A percentile compares a stretch with the other conserved stretches of the same genome.
Evolutionary conservation across 2,329 filamentous ascomycete species (phyloP).

Genomic region (Raffaelea ambrosiae): DNA sequence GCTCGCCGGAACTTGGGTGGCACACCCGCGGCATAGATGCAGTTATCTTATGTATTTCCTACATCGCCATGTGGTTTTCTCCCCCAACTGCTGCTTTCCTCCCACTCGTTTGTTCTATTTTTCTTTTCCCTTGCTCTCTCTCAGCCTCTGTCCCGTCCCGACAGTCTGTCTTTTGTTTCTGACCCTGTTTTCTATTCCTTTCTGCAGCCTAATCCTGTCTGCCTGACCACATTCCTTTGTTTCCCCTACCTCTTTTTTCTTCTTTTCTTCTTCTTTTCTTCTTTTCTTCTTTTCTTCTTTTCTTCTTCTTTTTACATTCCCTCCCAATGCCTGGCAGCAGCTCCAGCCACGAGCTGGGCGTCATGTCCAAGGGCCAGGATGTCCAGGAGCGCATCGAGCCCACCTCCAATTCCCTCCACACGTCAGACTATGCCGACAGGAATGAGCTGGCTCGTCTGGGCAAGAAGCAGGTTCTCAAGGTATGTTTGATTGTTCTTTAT

Average conservation of each 20-base stretch:
- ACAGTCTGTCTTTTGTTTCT: background rate
- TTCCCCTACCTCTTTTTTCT: background rate
- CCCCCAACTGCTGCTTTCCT: no score
- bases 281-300: background rate
- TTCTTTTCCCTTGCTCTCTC: background rate
- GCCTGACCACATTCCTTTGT: no score
- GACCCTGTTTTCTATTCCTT: background rate
- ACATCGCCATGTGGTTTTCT: no score
- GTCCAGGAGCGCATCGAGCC: background rate
- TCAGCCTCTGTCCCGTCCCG: no score
- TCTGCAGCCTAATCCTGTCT: no score
- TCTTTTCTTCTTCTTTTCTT: background rate
- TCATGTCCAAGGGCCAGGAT: slow-evolving; percentile 1
- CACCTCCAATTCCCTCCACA: background rate
- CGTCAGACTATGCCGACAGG: background rate
- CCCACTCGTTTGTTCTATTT: background rate
- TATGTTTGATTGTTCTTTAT: no score
- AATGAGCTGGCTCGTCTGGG: background rate
- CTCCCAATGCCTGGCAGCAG: slow-evolving; percentile 3
- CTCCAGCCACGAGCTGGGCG: slow-evolving; percentile 2
- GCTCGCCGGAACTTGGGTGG: no score
- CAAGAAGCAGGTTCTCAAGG: background rate
- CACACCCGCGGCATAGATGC: no score
- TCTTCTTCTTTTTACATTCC: background rate
- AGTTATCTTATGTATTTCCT: no score